A percentile compares a stretch with the other conserved stretches of the same genome.
phyloP scores from a whole-genome alignment of 1,284 basidiomycete species.

The Rhodotorula sp. region DNA sequence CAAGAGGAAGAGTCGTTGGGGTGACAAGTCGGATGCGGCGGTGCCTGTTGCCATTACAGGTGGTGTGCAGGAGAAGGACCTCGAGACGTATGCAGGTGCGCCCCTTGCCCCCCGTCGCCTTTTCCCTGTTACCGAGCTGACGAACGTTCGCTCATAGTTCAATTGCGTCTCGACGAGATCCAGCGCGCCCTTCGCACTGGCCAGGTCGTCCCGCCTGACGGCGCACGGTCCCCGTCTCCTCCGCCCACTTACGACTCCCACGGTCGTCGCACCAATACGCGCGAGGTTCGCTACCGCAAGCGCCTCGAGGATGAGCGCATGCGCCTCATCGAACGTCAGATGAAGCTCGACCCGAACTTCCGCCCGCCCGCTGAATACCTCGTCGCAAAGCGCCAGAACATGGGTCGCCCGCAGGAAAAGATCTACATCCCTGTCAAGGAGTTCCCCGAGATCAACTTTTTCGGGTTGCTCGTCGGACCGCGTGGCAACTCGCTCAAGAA shows the following conservation, averaged over 20 bases:
- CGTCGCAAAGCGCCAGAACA: slow-evolving; percentile 74
- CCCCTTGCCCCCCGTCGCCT: not conserved
- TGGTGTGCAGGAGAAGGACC: slow-evolving; percentile 83
- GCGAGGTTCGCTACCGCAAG: slow-evolving; percentile 95
- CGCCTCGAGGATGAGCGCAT: slow-evolving; percentile 93
- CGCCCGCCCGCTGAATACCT: slow-evolving; percentile 94
- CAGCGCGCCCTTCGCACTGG: slow-evolving; percentile 89
- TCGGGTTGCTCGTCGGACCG: slow-evolving; percentile 95
- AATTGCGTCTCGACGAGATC: slow-evolving; percentile 93
- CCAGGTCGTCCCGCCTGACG: slow-evolving; percentile 90
- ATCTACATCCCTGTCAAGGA: slow-evolving; percentile 99
- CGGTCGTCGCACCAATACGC: slow-evolving; percentile 95
- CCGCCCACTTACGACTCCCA: slow-evolving; percentile 96
- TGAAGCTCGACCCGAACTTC: slow-evolving; percentile 97
- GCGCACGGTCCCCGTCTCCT: slow-evolving; percentile 80
- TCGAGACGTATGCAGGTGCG: slow-evolving; percentile 71
- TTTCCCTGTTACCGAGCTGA: not conserved
- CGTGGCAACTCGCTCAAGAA: slow-evolving; percentile 98
- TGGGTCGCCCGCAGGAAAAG: slow-evolving; percentile 88
- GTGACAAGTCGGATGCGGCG: slow-evolving; percentile 71
- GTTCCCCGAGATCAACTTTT: slow-evolving; percentile 99
- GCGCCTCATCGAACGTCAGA: slow-evolving; percentile 85
- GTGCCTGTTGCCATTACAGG: slow-evolving; percentile 89
- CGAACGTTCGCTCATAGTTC: slow-evolving; percentile 58
- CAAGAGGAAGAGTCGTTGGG: slow-evolving; percentile 93